These are phyloP conservation scores for Cinnamomum micranthum DNA, from an alignment of 164 flowering plant genomes.

Conservation along the genomic window DNA sequence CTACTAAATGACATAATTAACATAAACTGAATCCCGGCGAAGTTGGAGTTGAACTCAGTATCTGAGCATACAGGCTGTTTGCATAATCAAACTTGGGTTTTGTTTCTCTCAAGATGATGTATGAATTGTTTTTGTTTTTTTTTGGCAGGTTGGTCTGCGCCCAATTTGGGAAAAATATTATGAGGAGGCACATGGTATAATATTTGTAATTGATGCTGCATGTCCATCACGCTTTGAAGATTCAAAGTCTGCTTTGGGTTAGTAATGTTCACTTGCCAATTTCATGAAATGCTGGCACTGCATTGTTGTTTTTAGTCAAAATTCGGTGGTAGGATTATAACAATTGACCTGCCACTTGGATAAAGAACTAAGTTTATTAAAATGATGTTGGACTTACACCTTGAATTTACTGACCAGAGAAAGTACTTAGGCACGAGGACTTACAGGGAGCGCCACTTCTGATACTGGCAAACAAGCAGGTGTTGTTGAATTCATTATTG, in stretches of 20 bases:
- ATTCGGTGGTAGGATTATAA: background rate
- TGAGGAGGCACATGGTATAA: conserved; percentile 97
- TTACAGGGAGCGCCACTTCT: conserved; percentile 93
- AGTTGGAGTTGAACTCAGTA: too few relatives aligned
- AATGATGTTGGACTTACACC: conserved; percentile 10
- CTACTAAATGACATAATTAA: too few relatives aligned
- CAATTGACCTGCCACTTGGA: background rate
- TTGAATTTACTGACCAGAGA: conserved; percentile 46
- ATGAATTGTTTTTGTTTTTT: background rate
- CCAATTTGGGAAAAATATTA: conserved; percentile 99
- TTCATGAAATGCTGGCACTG: background rate
- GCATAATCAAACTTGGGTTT: background rate
- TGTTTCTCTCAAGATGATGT: conserved; percentile 1
- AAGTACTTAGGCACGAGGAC: conserved; percentile 84
- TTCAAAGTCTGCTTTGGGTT: conserved; percentile 94
- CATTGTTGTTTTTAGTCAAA: background rate
- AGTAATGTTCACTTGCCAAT: conserved; percentile 12
- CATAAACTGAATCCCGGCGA: too few relatives aligned
- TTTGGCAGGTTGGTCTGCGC: conserved; percentile 79
- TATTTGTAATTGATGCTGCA: conserved; percentile 90
- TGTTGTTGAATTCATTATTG: conserved; percentile 14
- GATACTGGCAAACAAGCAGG: conserved; percentile 96
- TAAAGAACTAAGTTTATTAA: background rate
- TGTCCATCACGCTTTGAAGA: conserved; percentile 94
- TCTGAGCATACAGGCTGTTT: too few relatives aligned